Conservation (phyloP, 148 eudicot genomes). For the Rhododendron ovatum region DNA sequence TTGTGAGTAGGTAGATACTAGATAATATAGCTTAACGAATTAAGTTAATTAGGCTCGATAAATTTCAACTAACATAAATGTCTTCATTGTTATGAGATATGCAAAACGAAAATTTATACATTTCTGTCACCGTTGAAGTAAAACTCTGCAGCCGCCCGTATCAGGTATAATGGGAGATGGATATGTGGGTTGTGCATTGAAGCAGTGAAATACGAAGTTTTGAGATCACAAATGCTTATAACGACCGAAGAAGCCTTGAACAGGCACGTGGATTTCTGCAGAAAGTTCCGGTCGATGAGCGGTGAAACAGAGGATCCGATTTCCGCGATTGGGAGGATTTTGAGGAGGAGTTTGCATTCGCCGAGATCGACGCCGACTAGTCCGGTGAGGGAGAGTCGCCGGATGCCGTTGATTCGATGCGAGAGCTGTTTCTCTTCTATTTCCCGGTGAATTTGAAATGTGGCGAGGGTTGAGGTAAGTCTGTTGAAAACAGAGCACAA, state of each 20-base stretch:
- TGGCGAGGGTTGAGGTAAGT: not conserved
- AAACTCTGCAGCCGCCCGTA: not conserved
- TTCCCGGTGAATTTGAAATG: not conserved
- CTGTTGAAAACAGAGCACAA: not conserved
- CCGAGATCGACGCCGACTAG: conserved; percentile 22
- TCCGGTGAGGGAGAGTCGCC: conserved; percentile 1
- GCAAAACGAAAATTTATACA: not conserved
- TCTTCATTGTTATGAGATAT: no score
- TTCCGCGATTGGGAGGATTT: conserved; percentile 17
- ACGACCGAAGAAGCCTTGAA: conserved; percentile 22
- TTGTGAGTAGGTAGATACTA: not conserved
- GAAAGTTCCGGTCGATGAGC: conserved; percentile 9
- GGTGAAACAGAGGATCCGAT: conserved; percentile 16
- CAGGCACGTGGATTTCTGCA: conserved; percentile 20
- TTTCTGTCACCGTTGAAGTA: not conserved
- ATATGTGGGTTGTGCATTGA: conserved; percentile 27
- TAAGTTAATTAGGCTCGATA: no score
- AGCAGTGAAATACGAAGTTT: conserved; percentile 24
- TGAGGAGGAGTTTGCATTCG: conserved; percentile 17
- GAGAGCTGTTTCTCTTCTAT: conserved; percentile 21
- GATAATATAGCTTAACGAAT: not conserved
- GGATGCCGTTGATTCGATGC: conserved; percentile 1
- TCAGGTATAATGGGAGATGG: conserved; percentile 19
- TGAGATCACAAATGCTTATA: conserved; percentile 17
- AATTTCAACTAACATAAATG: no score